Conservation (phyloP, 257 asterid genomes). For the Dorcoceras hygrometricum region DNA sequence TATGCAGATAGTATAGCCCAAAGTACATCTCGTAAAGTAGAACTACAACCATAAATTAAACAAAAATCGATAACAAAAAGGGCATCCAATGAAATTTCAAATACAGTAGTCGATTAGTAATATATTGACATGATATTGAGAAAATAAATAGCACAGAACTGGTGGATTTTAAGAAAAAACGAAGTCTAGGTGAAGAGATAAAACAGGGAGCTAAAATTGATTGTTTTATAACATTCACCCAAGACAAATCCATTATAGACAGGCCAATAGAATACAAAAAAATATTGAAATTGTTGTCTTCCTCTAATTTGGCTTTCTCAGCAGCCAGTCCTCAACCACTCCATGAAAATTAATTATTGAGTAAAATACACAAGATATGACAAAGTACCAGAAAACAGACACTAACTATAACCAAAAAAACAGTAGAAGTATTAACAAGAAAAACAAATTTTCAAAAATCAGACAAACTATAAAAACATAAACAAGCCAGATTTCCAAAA, state of each 20-base stretch:
- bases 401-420: slow-evolving; percentile 11
- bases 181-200: not conserved
- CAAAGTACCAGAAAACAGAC: slow-evolving; percentile 17
- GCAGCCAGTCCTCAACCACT: slow-evolving; percentile 3
- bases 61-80: not conserved
- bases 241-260: slow-evolving; percentile 10
- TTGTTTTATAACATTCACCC: not conserved
- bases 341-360: not conserved
- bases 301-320: not conserved
- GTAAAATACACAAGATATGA: not conserved
- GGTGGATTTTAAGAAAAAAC: too few relatives aligned
- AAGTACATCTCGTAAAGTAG: not conserved
- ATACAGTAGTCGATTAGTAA: too few relatives aligned
- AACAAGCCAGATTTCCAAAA: slow-evolving; percentile 7
- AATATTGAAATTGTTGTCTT: not conserved
- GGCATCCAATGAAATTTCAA: not conserved
- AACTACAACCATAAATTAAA: not conserved
- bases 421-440: not conserved
- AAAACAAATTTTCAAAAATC: not conserved
- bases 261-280: not conserved
- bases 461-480: not conserved
- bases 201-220: not conserved
- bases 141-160: too few relatives aligned
- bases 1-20: too few relatives aligned
- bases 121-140: too few relatives aligned